Base-by-base conservation (phyloP, 2,329 filamentous ascomycete species). In the Phialophora chinensis region DNA sequence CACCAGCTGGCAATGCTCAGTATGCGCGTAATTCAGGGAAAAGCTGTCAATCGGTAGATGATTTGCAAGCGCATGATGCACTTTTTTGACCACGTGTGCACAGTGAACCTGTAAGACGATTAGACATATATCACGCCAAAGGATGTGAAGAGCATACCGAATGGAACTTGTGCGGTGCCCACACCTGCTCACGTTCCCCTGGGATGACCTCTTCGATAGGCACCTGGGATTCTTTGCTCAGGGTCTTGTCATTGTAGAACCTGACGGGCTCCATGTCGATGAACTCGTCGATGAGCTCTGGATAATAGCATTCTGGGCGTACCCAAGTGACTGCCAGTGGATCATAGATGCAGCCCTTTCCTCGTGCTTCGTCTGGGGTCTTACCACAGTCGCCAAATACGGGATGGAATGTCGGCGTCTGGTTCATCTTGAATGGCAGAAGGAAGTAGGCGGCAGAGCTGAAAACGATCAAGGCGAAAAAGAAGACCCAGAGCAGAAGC, bases 301-400 rank as follows among this genome's bases (percentile, higher is more conserved):
- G 53, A 35, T 56, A 56, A n/a, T 56, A 56, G 53, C 53, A 56
- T 56, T 56, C 53, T 8, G 53, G 53, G 11, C 53, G 53, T n/a
- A 56, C 53, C 53, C 53, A 56, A 10, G 53, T 56, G 29, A 56
- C 53, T 10, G 53, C 53, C 25, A 56, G 53, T 12, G 53, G 53
- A 56, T 56, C 53, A 29, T 56, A 56, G 23, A 56, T 31, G 53
- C 53, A 56, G 53, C 53, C 53, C 12, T 56, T 56, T 20, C n/a
- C 25, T 31, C 53, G 27, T 6, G 53, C 53, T 10, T 56, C 11
- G 29, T 56, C 53, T 1, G 53, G 53, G 2, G 53, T 56, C 27
- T 56, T 56, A 8, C 53, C 53, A 29, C 53, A 56, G 53, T 56
- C 53, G 53, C 53, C 53, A 35, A 56, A 56, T 14, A 56, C 53